Base-by-base conservation (phyloP, 208 protist species). In the Strigomonas culicis region DNA sequence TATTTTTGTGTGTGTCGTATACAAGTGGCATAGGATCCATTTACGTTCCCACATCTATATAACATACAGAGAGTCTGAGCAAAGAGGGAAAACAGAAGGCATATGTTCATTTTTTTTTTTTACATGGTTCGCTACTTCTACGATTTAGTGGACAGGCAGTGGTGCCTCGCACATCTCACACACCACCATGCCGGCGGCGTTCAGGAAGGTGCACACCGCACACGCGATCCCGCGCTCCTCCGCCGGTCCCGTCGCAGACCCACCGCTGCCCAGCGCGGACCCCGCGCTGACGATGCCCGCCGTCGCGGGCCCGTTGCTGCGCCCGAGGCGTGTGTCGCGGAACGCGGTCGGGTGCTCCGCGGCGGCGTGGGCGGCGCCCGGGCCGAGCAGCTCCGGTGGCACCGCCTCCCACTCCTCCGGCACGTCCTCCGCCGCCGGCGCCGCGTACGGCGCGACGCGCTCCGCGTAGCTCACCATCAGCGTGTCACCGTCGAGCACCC, bases 91-190 rank as follows among this genome's bases (percentile, higher is more conserved):
- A 39, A 39, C 4, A 39, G 34, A 4, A 39, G 4, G 34, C 34
- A 39, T 39, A 10, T 39, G 34, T 39, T 39, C 34, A 10, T 39
- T 4, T 39, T 39, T 4, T 10, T 13, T 10, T 39, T 6, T 10
- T 30, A 4, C 11, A 6, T 4, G 2, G 21, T 27, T 17, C 21
- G 51, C 11, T 25, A 43, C 24, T 17, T n/a, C 27, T 27, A 17
- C 24, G 46, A 6, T 15, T n/a, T 46, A 32, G 43, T 39, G 13
- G 13, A 19, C 43, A 19, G 63, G 63, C 52, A 91, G 72, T 6
- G 83, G 83, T 1, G 79, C 63, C 63, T 92, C 89, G 55, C 89
- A 94, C 80, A 94, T 94, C 70, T 92, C 89, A 51, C 89, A 95
- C 22, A 63, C 31, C 25, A 75, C 63, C 75, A 90, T 82, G 25